These are phyloP conservation scores for Centella asiatica DNA, from an alignment of 129 eudicot genomes.

Conservation along the genomic window DNA sequence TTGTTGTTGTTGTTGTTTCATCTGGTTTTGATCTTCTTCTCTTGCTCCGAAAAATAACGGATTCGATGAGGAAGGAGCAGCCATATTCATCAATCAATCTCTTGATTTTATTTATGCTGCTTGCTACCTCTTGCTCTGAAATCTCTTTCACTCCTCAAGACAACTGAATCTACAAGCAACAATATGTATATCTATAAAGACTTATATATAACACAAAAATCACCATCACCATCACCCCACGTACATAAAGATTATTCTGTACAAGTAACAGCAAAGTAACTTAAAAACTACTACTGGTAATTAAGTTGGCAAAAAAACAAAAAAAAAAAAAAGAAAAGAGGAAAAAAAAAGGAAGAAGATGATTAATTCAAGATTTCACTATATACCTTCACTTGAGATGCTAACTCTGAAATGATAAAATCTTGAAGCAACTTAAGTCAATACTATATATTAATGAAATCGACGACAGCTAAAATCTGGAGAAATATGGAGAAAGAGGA, in stretches of 20 bases:
- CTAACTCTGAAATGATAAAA: background rate
- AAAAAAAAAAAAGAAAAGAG: too few relatives aligned
- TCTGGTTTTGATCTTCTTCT: conserved; percentile 43
- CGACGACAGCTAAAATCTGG: conserved; percentile 17
- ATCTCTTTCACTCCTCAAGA: background rate
- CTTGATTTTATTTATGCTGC: background rate
- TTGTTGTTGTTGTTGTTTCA: conserved; percentile 12
- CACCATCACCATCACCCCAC: background rate
- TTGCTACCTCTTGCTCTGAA: background rate
- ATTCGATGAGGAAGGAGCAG: conserved; percentile 55
- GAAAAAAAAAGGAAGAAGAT: too few relatives aligned
- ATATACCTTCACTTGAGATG: conserved; percentile 7
- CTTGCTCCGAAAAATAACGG: conserved; percentile 36
- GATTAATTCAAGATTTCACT: background rate
- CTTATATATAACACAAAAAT: too few relatives aligned
- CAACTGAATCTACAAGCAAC: conserved; percentile 8
- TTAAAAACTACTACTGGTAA: too few relatives aligned
- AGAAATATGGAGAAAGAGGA: background rate
- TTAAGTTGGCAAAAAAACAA: too few relatives aligned
- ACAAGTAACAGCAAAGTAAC: too few relatives aligned
- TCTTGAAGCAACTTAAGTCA: too few relatives aligned
- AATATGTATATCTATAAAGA: too few relatives aligned
- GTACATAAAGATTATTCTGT: too few relatives aligned
- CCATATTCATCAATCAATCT: conserved; percentile 22
- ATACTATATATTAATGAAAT: background rate